Base-by-base conservation (phyloP, 2,329 filamentous ascomycete genomes). In the Nothomitra cinnamomea region DNA sequence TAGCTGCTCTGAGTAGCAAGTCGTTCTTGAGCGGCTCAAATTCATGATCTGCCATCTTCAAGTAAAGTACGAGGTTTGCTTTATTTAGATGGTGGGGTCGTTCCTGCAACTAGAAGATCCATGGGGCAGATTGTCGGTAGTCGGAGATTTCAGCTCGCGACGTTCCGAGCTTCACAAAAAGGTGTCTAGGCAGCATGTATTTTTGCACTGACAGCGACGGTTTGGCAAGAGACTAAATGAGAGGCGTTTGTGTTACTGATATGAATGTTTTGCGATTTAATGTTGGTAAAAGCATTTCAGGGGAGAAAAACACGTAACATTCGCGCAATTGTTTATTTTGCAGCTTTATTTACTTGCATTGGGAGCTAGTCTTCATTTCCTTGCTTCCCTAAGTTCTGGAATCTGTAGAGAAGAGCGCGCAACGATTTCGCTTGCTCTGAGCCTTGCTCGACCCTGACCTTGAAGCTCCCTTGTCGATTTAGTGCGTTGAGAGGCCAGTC, bases 1-100 rank as follows among this genome's bases (percentile, higher is more conserved):
- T 80, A 60, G 92, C 92, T 61, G 90, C 86, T 65, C 92, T 81
- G 56, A 98, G 74, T 64, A 98, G 76, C 61, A 96, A 73, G 65
- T 98, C 90, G 69, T 98, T 98, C 71, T 94, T 81, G 66, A 96
- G 71, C 55, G 88, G 86, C 62, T 82, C 80, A 62, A 95, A 95
- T 62, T 49, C 35, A 52, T 41, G 10, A 17, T n/a, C 36, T 36
- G 40, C 17, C 35, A 43, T 41, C 6, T 49, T 17, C 13, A 35
- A 19, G 3, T 5, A 15, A 49, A 49, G 12, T 49, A 15, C 17
- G 22, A n/a, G 15, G 4, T 49, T 3, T 21, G 4, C 4, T 49
- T n/a, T 40, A 45, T 17, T 15, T 38, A 28, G 8, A 38, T 8
- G 50, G 19, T 35, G 38, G 24, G 24, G 24, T 52, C 13, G 13